Conservation (phyloP, 1,284 basidiomycete genomes). For the Pholiota adiposa region DNA sequence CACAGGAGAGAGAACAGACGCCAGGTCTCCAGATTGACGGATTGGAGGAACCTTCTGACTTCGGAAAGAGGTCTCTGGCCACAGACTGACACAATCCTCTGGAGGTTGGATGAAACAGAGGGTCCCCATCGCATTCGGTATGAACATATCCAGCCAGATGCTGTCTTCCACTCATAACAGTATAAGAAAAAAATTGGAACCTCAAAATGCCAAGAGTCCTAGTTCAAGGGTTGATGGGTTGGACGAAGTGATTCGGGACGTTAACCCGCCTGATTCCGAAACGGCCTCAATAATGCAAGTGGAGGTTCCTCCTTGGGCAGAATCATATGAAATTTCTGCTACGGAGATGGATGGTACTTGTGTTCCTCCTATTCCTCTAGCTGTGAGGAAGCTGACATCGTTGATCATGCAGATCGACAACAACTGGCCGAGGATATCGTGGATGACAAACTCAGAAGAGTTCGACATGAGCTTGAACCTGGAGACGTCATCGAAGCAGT, state of each 20-base stretch:
- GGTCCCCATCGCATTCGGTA: slow-evolving; percentile 85
- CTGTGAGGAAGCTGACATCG: not conserved
- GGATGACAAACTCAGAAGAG: slow-evolving; percentile 78
- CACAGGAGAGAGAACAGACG: slow-evolving; percentile 70
- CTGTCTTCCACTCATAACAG: not conserved
- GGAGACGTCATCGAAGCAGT: slow-evolving; percentile 94
- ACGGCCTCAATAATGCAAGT: slow-evolving; percentile 60
- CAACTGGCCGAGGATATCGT: slow-evolving; percentile 71
- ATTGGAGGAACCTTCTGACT: slow-evolving; percentile 60
- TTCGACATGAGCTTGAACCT: slow-evolving; percentile 85
- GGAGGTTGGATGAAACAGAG: slow-evolving; percentile 88
- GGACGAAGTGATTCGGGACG: slow-evolving; percentile 52
- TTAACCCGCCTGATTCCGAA: slow-evolving; percentile 64
- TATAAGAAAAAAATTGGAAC: slow-evolving; percentile 74
- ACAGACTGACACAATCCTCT: slow-evolving; percentile 54
- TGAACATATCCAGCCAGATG: slow-evolving; percentile 13
- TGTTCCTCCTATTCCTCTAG: not conserved
- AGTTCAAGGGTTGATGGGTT: slow-evolving; percentile 55
- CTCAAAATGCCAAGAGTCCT: slow-evolving; percentile 52
- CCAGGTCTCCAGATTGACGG: slow-evolving; percentile 62
- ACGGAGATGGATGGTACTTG: slow-evolving; percentile 62
- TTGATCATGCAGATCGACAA: slow-evolving; percentile 40
- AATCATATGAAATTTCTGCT: slow-evolving; percentile 74
- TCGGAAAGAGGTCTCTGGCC: slow-evolving; percentile 86
- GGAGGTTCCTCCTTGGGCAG: slow-evolving; percentile 80